phyloP scores from a whole-genome alignment of 768 basidiomycete species.

The Macrolepiota albuminosa region DNA sequence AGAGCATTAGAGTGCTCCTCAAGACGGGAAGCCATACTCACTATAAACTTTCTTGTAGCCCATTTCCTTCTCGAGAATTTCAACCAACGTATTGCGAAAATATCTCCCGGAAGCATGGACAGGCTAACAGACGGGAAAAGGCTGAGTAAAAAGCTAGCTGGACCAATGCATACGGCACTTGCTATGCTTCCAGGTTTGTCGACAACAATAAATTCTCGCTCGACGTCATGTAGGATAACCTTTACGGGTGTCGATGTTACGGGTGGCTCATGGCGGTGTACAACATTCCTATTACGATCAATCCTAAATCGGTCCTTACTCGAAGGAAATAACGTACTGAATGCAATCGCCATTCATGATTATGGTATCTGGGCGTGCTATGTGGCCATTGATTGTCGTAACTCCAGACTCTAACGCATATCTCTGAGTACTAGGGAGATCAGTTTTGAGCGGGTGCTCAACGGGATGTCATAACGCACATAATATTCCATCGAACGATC shows the following conservation, averaged over 20 bases:
- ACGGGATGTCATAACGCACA: conserved; percentile 44
- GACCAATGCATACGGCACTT: conserved; percentile 32
- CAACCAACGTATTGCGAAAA: conserved; percentile 80
- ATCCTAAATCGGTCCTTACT: neutral
- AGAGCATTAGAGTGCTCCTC: conserved; percentile 5
- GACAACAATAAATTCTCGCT: conserved; percentile 84
- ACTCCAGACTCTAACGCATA: conserved; percentile 83
- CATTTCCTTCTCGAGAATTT: conserved; percentile 81
- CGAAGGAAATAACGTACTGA: conserved; percentile 51
- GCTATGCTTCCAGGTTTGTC: conserved; percentile 98
- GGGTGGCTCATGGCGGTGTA: conserved; percentile 96
- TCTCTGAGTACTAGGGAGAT: conserved; percentile 28
- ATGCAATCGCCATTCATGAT: conserved; percentile 86
- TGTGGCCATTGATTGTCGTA: conserved; percentile 90
- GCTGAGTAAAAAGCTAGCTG: conserved; percentile 7
- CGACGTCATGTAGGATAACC: conserved; percentile 71
- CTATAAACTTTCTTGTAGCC: conserved; percentile 80
- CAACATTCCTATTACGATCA: conserved; percentile 64
- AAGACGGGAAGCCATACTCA: conserved; percentile 34
- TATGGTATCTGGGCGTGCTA: conserved; percentile 75
- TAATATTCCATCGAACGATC: conserved; percentile 96
- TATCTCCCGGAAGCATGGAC: conserved; percentile 93
- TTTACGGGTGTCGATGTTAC: conserved; percentile 81
- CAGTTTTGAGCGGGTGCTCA: neutral
- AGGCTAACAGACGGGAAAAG: conserved; percentile 44